phyloP scores from a whole-genome alignment of 2,329 filamentous ascomycete genomes.

The Phaeosphaeria sp. region DNA sequence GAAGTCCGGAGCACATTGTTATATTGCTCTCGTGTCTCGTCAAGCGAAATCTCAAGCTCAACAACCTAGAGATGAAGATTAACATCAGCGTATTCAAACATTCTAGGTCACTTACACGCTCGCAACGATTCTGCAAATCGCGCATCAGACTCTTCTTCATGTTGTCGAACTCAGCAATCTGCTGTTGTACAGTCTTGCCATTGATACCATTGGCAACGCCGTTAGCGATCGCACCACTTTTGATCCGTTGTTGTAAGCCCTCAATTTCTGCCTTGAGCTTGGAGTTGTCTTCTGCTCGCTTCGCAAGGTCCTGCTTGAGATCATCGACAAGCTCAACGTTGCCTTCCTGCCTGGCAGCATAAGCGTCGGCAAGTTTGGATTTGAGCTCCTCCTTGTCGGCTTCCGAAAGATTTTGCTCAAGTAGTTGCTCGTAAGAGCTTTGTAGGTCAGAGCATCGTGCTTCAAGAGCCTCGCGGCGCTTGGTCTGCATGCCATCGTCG shows the following conservation, averaged over 20 bases:
- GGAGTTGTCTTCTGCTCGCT: slow-evolving; percentile 81
- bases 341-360: slow-evolving; percentile 75
- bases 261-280: slow-evolving; percentile 83
- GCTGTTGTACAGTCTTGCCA: slow-evolving; percentile 93
- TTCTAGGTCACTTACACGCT: slow-evolving; percentile 66
- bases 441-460: slow-evolving; percentile 76
- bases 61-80: slow-evolving; percentile 64
- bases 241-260: slow-evolving; percentile 76
- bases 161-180: slow-evolving; percentile 97
- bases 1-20: slow-evolving; percentile 96
- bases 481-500: slow-evolving; percentile 66
- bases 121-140: slow-evolving; percentile 96
- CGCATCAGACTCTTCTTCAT: slow-evolving; percentile 99
- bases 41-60: slow-evolving; percentile 95
- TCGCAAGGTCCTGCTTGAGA: slow-evolving; percentile 75
- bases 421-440: slow-evolving; percentile 81
- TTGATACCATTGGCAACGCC: slow-evolving; percentile 66
- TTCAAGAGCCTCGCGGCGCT: slow-evolving; percentile 79
- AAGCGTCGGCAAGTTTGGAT: slow-evolving; percentile 76
- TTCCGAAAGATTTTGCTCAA: slow-evolving; percentile 79
- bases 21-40: slow-evolving; percentile 98
- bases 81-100: slow-evolving; percentile 19
- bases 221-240: slow-evolving; percentile 68
- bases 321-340: slow-evolving; percentile 78
- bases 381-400: slow-evolving; percentile 86